Evolutionary conservation across 2,329 filamentous ascomycete genomes (phyloP).

Genomic region (Botrytis cinerea): DNA sequence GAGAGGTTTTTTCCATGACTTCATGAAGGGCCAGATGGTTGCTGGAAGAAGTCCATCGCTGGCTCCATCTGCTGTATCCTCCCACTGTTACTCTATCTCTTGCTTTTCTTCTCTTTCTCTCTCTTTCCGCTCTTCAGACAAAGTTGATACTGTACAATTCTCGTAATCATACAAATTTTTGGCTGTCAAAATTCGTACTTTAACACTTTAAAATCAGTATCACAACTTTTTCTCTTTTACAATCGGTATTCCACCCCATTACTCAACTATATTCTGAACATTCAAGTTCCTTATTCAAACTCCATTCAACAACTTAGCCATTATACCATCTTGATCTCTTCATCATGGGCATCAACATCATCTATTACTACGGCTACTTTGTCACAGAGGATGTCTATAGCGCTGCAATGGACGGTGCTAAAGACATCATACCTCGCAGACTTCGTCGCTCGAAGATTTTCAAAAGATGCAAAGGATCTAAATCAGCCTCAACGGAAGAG

Average conservation of each 20-base stretch:
- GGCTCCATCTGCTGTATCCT: background rate
- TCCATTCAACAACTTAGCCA: background rate
- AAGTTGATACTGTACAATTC: background rate
- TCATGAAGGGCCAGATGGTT: background rate
- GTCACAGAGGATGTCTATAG: background rate
- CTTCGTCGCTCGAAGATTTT: background rate
- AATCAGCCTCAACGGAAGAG: background rate
- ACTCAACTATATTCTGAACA: background rate
- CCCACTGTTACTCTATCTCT: background rate
- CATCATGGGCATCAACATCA: background rate
- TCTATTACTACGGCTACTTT: background rate
- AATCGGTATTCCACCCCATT: background rate
- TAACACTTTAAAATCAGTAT: background rate
- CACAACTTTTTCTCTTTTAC: background rate
- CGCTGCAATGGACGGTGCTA: background rate
- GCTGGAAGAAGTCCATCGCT: background rate
- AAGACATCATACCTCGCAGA: background rate
- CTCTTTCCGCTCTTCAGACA: background rate
- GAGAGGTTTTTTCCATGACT: background rate
- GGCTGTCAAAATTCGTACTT: background rate
- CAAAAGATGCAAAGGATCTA: background rate
- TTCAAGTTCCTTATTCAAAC: background rate
- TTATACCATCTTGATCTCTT: background rate
- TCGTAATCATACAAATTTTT: background rate
- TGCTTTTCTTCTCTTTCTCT: background rate